Conservation (phyloP, 768 basidiomycete genomes). For the Phylloporus sp. region DNA sequence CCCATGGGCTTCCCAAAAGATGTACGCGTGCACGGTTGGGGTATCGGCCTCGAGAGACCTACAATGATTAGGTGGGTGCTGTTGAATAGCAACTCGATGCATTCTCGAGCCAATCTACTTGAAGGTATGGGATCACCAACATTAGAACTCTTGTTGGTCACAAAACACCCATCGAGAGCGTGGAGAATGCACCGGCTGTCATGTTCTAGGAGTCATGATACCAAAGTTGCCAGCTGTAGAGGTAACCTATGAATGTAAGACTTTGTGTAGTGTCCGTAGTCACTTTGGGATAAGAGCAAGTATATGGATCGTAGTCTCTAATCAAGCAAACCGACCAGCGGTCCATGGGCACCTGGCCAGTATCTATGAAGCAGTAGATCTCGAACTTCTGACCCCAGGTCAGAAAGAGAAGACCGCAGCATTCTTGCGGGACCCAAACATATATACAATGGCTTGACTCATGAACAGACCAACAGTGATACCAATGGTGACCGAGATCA, state of each 20-base stretch:
- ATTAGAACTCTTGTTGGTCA: constrained; percentile 96
- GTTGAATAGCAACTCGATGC: background rate
- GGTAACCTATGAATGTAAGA: constrained; percentile 5
- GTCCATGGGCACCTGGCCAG: background rate
- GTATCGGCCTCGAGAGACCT: constrained; percentile 87
- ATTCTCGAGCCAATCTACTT: constrained; percentile 1
- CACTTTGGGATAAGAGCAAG: background rate
- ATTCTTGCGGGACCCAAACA: constrained; percentile 78
- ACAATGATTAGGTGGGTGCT: constrained; percentile 91
- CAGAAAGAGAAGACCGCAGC: constrained; percentile 83
- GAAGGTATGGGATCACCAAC: constrained; percentile 93
- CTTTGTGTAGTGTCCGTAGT: background rate
- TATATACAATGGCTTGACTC: constrained; percentile 83
- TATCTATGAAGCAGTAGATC: constrained; percentile 1
- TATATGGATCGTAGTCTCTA: background rate
- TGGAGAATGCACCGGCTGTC: constrained; percentile 87
- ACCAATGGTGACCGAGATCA: constrained; percentile 87
- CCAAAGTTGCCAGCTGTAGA: constrained; percentile 1
- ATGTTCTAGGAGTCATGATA: constrained; percentile 56
- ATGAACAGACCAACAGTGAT: constrained; percentile 88
- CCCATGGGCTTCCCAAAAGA: constrained; percentile 98
- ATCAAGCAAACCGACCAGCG: constrained; percentile 9
- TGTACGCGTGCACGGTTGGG: constrained; percentile 96
- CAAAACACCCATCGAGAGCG: constrained; percentile 86
- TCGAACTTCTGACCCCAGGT: constrained; percentile 4